phyloP scores from a whole-genome alignment of 371 early-diverging fungal species.

The Syncephalastrum sp. region DNA sequence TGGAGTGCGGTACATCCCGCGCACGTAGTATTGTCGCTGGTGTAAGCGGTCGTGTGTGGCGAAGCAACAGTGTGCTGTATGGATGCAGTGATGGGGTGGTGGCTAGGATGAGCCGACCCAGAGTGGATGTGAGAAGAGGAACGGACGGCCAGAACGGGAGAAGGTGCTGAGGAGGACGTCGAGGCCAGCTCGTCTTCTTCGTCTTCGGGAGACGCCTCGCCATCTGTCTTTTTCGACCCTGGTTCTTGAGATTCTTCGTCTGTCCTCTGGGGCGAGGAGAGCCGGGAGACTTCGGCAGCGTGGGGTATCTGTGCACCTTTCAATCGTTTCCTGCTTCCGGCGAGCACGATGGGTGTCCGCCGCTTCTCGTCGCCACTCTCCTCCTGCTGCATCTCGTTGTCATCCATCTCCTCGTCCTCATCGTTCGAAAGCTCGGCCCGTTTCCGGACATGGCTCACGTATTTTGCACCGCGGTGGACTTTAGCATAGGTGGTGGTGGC shows the following conservation, averaged over 20 bases:
- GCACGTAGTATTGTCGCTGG: too few relatives aligned
- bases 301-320: conserved; percentile 6
- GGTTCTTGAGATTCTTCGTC: neutral
- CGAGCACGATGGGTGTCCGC: conserved; percentile 14
- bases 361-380: conserved; percentile 8
- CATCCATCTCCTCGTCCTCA: conserved; percentile 6
- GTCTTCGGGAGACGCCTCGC: conserved; percentile 14
- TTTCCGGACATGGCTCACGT: neutral
- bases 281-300: neutral
- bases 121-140: neutral
- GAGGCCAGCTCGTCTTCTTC: conserved; percentile 41
- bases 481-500: neutral
- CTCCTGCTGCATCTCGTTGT: conserved; percentile 10
- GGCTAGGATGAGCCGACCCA: neutral
- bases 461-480: conserved; percentile 12
- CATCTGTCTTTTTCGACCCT: conserved; percentile 6
- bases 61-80: too few relatives aligned
- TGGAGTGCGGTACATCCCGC: too few relatives aligned
- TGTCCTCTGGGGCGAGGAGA: neutral
- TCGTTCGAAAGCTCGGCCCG: neutral
- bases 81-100: too few relatives aligned
- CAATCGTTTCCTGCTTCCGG: conserved; percentile 16
- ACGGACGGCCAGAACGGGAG: conserved; percentile 15
- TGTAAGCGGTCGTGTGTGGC: too few relatives aligned
- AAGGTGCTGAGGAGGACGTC: conserved; percentile 28